phyloP scores from a whole-genome alignment of 2,329 filamentous ascomycete genomes.

The Colletotrichum zoysiae region DNA sequence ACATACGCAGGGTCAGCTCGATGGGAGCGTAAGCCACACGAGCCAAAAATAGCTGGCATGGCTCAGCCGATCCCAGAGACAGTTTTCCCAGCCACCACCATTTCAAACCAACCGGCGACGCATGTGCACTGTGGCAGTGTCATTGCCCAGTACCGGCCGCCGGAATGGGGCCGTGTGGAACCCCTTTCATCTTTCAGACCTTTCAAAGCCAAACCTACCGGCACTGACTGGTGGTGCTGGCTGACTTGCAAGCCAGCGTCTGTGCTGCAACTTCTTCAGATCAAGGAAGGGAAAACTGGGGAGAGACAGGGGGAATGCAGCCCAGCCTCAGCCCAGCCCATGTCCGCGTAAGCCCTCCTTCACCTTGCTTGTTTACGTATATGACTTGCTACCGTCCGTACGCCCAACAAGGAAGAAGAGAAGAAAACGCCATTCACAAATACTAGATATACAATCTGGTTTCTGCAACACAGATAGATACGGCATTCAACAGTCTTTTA shows the following conservation, averaged over 20 bases:
- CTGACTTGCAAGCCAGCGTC: slow-evolving; percentile 8
- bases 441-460: neutral
- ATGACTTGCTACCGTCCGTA: neutral
- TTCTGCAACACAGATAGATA: neutral
- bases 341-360: slow-evolving; percentile 34
- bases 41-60: slow-evolving; percentile 5
- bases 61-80: neutral
- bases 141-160: slow-evolving; percentile 10
- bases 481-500: neutral
- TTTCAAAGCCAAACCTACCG: neutral
- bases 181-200: slow-evolving; percentile 7
- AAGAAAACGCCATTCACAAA: neutral
- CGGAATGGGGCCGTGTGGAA: slow-evolving; percentile 19
- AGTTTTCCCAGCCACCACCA: slow-evolving; percentile 8
- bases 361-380: slow-evolving; percentile 35
- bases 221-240: neutral
- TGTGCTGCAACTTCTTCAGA: slow-evolving; percentile 32
- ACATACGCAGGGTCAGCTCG: neutral
- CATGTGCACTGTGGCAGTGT: slow-evolving; percentile 36
- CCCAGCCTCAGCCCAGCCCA: slow-evolving; percentile 40
- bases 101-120: slow-evolving; percentile 16
- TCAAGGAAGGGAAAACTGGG: slow-evolving; percentile 5
- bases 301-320: slow-evolving; percentile 29
- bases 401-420: slow-evolving; percentile 36
- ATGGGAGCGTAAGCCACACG: neutral